Conservation (phyloP, 2,329 filamentous ascomycete genomes). For the Zymoseptoria passerinii region DNA sequence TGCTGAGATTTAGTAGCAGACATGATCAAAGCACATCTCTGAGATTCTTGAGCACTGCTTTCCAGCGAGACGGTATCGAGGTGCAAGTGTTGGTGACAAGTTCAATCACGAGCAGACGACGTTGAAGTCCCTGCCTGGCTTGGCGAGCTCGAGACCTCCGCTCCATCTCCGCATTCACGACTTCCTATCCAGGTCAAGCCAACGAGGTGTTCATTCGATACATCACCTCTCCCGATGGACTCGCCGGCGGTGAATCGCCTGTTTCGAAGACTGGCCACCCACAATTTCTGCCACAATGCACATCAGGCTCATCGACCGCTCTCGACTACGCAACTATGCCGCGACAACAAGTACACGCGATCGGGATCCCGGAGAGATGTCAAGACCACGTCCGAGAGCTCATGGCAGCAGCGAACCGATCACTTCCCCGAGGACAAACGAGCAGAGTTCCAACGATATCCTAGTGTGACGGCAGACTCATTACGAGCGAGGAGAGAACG, state of each 20-base stretch:
- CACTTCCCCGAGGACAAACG: slow-evolving; percentile 67
- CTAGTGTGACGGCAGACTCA: slow-evolving; percentile 74
- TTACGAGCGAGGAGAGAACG: slow-evolving; percentile 64
- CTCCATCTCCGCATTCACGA: neutral
- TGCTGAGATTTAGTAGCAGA: neutral
- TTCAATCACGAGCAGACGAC: neutral
- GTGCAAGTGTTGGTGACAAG: neutral
- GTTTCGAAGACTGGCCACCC: slow-evolving; percentile 77
- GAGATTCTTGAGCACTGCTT: neutral
- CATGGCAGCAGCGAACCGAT: slow-evolving; percentile 79
- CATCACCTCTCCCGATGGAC: slow-evolving; percentile 53
- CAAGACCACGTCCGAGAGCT: slow-evolving; percentile 51
- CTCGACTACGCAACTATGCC: slow-evolving; percentile 9
- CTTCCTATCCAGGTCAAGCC: neutral
- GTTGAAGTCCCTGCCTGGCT: neutral
- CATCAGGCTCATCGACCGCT: slow-evolving; percentile 49
- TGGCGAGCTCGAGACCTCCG: neutral
- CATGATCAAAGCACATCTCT: neutral
- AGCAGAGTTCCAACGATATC: slow-evolving; percentile 73
- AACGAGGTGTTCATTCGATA: neutral
- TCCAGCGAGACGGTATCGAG: neutral
- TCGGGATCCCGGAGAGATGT: slow-evolving; percentile 8
- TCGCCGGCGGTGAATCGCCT: slow-evolving; percentile 68
- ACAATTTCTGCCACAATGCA: slow-evolving; percentile 41
- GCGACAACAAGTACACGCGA: slow-evolving; percentile 9